phyloP scores from a whole-genome alignment of 2,329 filamentous ascomycete species.

The Phialocephala sp. region DNA sequence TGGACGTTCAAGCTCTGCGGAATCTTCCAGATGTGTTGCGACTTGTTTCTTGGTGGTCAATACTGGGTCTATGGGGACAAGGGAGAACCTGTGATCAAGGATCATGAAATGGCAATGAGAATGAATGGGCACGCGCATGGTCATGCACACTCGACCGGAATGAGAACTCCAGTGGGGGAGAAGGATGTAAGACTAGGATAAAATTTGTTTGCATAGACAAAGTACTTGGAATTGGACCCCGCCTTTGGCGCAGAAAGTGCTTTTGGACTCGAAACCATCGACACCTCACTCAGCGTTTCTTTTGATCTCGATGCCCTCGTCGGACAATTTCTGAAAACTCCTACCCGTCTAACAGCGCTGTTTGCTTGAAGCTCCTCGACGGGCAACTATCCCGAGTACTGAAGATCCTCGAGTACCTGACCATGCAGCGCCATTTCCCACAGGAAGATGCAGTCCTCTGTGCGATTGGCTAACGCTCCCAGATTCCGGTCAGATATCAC shows the following conservation, averaged over 20 bases:
- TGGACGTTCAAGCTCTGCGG: slow-evolving; percentile 83
- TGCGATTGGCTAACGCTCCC: slow-evolving; percentile 10
- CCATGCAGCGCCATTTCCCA: slow-evolving; percentile 6
- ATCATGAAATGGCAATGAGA: slow-evolving; percentile 23
- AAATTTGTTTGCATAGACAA: slow-evolving; percentile 15
- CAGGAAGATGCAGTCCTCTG: background rate
- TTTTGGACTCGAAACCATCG: background rate
- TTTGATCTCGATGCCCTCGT: background rate
- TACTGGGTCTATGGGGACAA: slow-evolving; percentile 69
- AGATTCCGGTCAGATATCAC: slow-evolving; percentile 15
- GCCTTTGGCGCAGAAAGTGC: background rate
- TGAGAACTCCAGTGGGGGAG: slow-evolving; percentile 35
- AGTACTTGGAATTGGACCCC: background rate
- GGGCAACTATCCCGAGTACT: background rate
- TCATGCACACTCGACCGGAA: slow-evolving; percentile 14
- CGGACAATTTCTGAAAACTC: background rate
- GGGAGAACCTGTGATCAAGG: slow-evolving; percentile 29
- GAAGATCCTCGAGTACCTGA: background rate
- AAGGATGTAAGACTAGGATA: slow-evolving; percentile 41
- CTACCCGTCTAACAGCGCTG: background rate
- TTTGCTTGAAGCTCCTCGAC: background rate
- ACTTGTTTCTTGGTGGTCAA: slow-evolving; percentile 75
- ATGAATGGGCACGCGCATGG: slow-evolving; percentile 23
- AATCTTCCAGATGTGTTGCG: slow-evolving; percentile 79
- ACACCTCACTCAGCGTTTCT: background rate